Conservation (phyloP, 1,139 yeast genomes). For the Geotrichum restrictum region DNA sequence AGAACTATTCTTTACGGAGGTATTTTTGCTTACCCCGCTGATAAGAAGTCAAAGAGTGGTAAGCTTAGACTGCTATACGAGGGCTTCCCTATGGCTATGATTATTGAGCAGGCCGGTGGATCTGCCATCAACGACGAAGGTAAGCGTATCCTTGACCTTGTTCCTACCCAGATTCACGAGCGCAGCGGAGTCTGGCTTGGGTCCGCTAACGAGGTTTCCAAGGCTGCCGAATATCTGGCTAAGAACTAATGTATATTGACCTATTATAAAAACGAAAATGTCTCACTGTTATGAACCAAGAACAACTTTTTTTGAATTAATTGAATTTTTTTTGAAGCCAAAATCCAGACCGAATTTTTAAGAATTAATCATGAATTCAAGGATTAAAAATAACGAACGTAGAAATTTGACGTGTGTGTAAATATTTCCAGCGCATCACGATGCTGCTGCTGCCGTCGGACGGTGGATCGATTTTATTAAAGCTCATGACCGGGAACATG, state of each 20-base stretch:
- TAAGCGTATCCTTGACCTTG: conserved; percentile 77
- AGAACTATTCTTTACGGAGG: conserved; percentile 96
- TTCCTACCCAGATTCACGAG: conserved; percentile 89
- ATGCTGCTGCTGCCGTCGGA: too few species aligned
- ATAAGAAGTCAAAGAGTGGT: conserved; percentile 82
- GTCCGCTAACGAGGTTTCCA: conserved; percentile 73
- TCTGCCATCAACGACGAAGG: conserved; percentile 86
- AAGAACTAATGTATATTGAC: conserved; percentile 1
- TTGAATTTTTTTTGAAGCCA: too few species aligned
- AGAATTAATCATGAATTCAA: too few species aligned
- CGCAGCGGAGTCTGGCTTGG: conserved; percentile 95
- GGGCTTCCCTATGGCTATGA: conserved; percentile 97
- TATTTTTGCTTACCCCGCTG: conserved; percentile 92
- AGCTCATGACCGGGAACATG: too few species aligned
- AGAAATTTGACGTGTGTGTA: too few species aligned
- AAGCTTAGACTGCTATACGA: conserved; percentile 89
- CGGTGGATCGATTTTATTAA: too few species aligned
- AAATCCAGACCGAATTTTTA: too few species aligned
- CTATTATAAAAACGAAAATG: background rate
- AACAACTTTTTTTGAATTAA: too few species aligned
- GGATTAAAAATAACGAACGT: too few species aligned
- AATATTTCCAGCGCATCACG: too few species aligned
- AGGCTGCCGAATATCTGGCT: conserved; percentile 40
- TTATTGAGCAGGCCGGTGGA: conserved; percentile 96
- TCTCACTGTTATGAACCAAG: too few species aligned